These are phyloP conservation scores for Corylus heterophylla DNA, from an alignment of 306 rosid species.

Conservation along the genomic window DNA sequence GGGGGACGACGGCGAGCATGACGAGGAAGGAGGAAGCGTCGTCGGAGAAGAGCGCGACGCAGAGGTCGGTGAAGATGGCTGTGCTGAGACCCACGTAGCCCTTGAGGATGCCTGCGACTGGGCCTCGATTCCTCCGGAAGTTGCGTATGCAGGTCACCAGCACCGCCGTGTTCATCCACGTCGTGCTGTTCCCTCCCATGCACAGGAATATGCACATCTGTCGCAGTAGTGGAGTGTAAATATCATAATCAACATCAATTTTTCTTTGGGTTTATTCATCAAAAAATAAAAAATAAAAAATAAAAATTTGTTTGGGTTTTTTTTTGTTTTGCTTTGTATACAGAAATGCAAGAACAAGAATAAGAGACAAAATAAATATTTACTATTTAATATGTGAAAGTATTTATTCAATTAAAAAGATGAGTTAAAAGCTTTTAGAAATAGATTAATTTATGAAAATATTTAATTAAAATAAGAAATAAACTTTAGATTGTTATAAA, in stretches of 20 bases:
- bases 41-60: constrained; percentile 63
- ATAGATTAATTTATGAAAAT: too few relatives aligned
- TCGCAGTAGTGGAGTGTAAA: background rate
- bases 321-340: background rate
- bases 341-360: too few relatives aligned
- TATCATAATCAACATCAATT: background rate
- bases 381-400: too few relatives aligned
- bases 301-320: background rate
- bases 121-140: constrained; percentile 77
- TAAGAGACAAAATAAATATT: too few relatives aligned
- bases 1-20: constrained; percentile 67
- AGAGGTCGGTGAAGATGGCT: constrained; percentile 81
- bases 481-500: too few relatives aligned
- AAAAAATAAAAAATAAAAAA: too few relatives aligned
- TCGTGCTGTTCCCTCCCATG: constrained; percentile 94
- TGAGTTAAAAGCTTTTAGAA: too few relatives aligned
- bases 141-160: constrained; percentile 78
- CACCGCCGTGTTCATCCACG: constrained; percentile 99
- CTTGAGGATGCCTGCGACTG: constrained; percentile 79
- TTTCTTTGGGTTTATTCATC: background rate
- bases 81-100: constrained; percentile 91
- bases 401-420: too few relatives aligned
- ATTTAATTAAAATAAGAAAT: too few relatives aligned
- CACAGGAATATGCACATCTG: constrained; percentile 87
- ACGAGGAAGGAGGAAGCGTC: constrained; percentile 66